Base-by-base conservation (phyloP, 192 early-diverging fungal species). In the Phycomyces blakesleeanus region DNA sequence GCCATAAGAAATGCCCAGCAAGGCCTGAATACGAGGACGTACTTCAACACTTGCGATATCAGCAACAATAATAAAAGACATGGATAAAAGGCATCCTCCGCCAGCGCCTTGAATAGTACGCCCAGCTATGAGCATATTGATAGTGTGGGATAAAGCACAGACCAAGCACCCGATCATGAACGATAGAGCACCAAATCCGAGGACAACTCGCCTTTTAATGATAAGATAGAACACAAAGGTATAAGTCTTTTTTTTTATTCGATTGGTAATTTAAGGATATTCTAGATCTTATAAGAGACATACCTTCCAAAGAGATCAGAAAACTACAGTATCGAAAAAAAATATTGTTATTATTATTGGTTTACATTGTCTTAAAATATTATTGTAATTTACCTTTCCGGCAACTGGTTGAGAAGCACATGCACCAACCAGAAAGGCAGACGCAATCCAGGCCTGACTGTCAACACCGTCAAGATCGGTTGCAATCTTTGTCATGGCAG, bases 31-130 rank as follows among this genome's bases (percentile, higher is more conserved):
- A 29, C 82, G 75, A 16, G 85, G 83, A 8, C 89, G 82, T 60
- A 84, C 75, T 59, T 83, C 78, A 65, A 86, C 66, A n/a, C 83
- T 78, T 51, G 83, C 75, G 57, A 89, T 82, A 57, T 92, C 90
- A 0, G 86, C 72, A n/a, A 92, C 78, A 58, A 92, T 87, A 20
- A 91, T 81, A 51, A 83, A 81, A 7, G 82, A 76, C 69, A 70
- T 50, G 6, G 78, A 81, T 55, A 90, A 82, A 51, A 92, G 63
- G 5, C 82, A 84, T n/a, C 83, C 84, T 39, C 78, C 87, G 22
- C 89, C 89, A 0, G 88, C 16, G 22, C 90, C 90, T 63, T 76
- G 27, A 0, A 90, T 57, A 8, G 77, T 81, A 18, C 90, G 83
- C 27, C 78, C 83, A 39, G 78, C 66, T 38, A 90, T 90, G 22